Conservation (phyloP, 306 rosid genomes). For the Cucumis hystrix region DNA sequence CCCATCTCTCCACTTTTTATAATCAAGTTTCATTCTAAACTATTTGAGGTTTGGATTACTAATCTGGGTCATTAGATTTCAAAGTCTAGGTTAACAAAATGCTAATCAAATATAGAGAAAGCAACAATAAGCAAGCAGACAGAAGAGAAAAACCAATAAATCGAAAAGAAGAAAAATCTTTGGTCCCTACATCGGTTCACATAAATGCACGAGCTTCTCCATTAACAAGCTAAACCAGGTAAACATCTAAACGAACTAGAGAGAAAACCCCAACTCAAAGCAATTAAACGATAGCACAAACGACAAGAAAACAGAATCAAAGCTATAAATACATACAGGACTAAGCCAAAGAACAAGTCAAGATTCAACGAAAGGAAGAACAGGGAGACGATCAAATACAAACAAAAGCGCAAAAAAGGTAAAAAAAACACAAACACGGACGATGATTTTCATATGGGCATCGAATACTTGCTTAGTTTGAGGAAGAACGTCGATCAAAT, state of each 20-base stretch:
- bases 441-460: neutral
- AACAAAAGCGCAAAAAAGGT: neutral
- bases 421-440: neutral
- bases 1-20: neutral
- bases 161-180: neutral
- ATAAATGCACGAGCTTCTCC: neutral
- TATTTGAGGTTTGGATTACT: neutral
- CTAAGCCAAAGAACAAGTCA: neutral
- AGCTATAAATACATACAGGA: neutral
- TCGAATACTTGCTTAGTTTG: neutral
- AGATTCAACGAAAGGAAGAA: neutral
- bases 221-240: neutral
- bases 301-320: neutral
- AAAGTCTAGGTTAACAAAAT: neutral
- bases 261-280: neutral
- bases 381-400: neutral
- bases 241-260: neutral
- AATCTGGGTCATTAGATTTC: neutral
- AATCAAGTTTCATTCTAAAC: neutral
- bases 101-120: neutral
- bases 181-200: neutral
- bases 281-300: neutral
- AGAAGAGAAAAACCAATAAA: neutral
- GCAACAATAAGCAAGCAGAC: too few species aligned
- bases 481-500: neutral